phyloP scores from a whole-genome alignment of 2,329 filamentous ascomycete species.

The Phaeosphaeriaceae sp. region DNA sequence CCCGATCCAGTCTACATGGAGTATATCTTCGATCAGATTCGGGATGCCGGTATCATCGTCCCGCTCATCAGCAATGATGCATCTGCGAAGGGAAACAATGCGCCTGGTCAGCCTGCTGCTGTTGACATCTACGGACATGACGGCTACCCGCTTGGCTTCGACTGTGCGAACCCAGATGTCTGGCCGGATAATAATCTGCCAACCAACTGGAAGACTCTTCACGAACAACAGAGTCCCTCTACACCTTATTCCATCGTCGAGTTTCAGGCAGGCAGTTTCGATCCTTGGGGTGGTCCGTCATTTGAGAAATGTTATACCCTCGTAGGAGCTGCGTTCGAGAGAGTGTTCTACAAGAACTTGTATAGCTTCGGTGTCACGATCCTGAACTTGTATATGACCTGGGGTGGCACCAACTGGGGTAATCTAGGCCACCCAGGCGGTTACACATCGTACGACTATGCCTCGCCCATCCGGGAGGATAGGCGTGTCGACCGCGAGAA shows the following conservation, averaged over 20 bases:
- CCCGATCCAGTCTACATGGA: conserved; percentile 74
- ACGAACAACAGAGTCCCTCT: conserved; percentile 67
- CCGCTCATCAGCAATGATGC: conserved; percentile 81
- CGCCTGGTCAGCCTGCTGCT: conserved; percentile 64
- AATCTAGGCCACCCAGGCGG: conserved; percentile 67
- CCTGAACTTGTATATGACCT: conserved; percentile 79
- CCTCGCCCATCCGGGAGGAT: conserved; percentile 71
- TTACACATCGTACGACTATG: conserved; percentile 66
- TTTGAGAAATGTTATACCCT: conserved; percentile 72
- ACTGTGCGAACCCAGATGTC: conserved; percentile 65
- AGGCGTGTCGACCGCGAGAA: conserved; percentile 74
- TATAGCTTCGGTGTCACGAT: conserved; percentile 71
- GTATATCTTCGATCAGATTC: conserved; percentile 72
- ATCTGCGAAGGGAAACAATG: conserved; percentile 65
- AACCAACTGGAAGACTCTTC: conserved; percentile 61
- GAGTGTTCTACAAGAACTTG: conserved; percentile 81
- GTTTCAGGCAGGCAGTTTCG: conserved; percentile 75
- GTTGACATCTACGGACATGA: conserved; percentile 74
- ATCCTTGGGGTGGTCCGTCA: conserved; percentile 76
- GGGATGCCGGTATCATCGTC: conserved; percentile 72
- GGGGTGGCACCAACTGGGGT: conserved; percentile 84
- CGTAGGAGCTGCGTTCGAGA: conserved; percentile 74
- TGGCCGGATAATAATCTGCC: conserved; percentile 68
- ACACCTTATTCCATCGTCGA: conserved; percentile 72
- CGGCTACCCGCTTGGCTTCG: conserved; percentile 66